Evolutionary conservation across 345 rosid genomes (phyloP).

Genomic region (Gossypium bickii): DNA sequence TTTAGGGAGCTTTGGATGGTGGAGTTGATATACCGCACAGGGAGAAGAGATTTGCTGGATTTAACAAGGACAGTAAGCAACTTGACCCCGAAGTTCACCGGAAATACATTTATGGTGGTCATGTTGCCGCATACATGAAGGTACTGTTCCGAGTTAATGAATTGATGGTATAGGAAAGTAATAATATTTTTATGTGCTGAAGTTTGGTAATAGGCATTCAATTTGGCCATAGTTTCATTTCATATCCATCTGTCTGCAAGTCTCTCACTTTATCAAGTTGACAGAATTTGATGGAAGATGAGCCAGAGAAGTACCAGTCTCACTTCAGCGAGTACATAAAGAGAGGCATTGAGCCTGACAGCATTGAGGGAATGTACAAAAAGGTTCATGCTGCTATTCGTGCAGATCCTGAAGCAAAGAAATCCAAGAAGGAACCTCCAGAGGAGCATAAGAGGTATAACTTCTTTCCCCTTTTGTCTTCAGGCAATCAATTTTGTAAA

Average conservation of each 20-base stretch:
- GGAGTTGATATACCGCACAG: conserved; percentile 75
- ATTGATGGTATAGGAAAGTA: too few species aligned
- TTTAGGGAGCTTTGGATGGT: conserved; percentile 67
- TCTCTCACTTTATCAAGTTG: background rate
- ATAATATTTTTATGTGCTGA: too few species aligned
- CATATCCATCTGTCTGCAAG: background rate
- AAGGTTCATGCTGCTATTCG: conserved; percentile 72
- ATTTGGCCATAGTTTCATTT: too few species aligned
- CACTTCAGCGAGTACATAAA: conserved; percentile 59
- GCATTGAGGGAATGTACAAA: conserved; percentile 52
- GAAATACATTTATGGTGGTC: conserved; percentile 44
- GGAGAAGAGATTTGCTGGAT: conserved; percentile 79
- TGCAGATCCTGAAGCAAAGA: conserved; percentile 51
- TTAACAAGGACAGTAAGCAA: conserved; percentile 47
- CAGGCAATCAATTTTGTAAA: background rate
- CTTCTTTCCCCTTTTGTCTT: background rate
- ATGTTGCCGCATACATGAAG: too few species aligned
- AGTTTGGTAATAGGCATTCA: background rate
- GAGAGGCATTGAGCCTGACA: conserved; percentile 46
- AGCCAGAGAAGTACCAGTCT: conserved; percentile 63
- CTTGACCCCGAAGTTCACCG: conserved; percentile 65
- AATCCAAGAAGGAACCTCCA: conserved; percentile 48
- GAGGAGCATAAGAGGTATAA: conserved; percentile 55
- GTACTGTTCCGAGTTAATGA: too few species aligned
- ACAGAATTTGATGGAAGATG: conserved; percentile 51